These are phyloP conservation scores for Chalciporus piperatus DNA, from an alignment of 768 basidiomycete species.

Conservation along the genomic window DNA sequence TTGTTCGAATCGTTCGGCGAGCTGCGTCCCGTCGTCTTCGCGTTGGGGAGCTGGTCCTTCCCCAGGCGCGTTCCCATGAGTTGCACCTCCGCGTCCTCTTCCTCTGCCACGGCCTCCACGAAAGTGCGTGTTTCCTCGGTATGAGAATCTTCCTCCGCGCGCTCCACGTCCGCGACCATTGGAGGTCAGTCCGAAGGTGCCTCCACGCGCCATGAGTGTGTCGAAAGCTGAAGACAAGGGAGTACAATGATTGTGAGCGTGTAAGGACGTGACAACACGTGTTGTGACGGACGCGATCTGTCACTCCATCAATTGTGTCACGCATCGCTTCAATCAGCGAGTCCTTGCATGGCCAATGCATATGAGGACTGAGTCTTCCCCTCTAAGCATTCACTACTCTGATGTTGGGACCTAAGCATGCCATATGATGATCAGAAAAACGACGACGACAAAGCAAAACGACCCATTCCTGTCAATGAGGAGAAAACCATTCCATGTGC, in stretches of 20 bases:
- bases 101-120: slow-evolving; percentile 53
- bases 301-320: slow-evolving; percentile 17
- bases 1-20: slow-evolving; percentile 84
- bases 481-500: neutral
- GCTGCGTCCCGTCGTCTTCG: slow-evolving; percentile 88
- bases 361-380: too few relatives aligned
- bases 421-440: neutral
- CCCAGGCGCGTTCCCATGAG: slow-evolving; percentile 32
- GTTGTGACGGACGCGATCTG: slow-evolving; percentile 26
- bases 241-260: slow-evolving; percentile 3
- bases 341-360: too few relatives aligned
- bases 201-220: slow-evolving; percentile 42
- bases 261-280: slow-evolving; percentile 12
- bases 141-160: slow-evolving; percentile 37
- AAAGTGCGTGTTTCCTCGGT: slow-evolving; percentile 32
- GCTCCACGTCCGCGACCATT: slow-evolving; percentile 39
- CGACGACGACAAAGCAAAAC: neutral
- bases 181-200: slow-evolving; percentile 55
- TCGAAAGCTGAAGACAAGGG: neutral
- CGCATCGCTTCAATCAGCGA: too few relatives aligned
- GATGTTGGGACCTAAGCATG: too few relatives aligned
- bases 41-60: slow-evolving; percentile 57
- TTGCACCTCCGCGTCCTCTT: slow-evolving; percentile 35
- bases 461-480: neutral
- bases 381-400: too few relatives aligned